These are phyloP conservation scores for Fonsecaea nubica DNA, from an alignment of 2,329 filamentous ascomycete genomes.

Conservation along the genomic window DNA sequence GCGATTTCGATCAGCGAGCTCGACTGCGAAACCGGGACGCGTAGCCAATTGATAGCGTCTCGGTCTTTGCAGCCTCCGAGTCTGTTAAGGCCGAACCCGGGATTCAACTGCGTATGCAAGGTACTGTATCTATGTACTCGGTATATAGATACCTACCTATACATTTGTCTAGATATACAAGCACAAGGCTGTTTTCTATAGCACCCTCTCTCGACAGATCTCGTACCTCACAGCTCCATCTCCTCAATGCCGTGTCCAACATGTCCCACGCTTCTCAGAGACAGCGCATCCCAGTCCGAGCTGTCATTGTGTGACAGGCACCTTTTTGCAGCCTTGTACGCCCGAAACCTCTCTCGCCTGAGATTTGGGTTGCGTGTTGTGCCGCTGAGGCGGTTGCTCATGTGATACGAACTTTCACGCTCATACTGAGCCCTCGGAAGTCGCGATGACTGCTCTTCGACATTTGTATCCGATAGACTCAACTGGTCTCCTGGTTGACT, in stretches of 20 bases:
- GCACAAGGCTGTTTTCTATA: too few species aligned
- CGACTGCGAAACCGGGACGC: background rate
- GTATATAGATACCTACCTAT: background rate
- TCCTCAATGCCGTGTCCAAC: constrained; percentile 33
- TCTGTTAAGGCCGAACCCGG: constrained; percentile 1
- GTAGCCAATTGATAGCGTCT: constrained; percentile 4
- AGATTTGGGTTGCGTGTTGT: background rate
- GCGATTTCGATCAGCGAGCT: constrained; percentile 7
- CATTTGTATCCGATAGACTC: background rate
- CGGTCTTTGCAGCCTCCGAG: constrained; percentile 11
- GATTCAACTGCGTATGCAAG: background rate
- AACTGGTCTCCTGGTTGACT: constrained; percentile 5
- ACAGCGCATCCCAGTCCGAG: constrained; percentile 32
- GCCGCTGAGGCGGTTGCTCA: background rate
- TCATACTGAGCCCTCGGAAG: background rate
- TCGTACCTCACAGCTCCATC: constrained; percentile 26
- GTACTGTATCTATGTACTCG: background rate
- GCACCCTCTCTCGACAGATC: background rate
- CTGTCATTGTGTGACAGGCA: constrained; percentile 32
- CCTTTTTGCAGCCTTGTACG: constrained; percentile 34
- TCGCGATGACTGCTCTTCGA: background rate
- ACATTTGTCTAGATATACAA: background rate
- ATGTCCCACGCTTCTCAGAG: constrained; percentile 34
- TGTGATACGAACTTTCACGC: background rate
- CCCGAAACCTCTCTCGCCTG: constrained; percentile 26